Base-by-base conservation (phyloP, 108 stramenopile genomes). In the Cyclotella cryptica region DNA sequence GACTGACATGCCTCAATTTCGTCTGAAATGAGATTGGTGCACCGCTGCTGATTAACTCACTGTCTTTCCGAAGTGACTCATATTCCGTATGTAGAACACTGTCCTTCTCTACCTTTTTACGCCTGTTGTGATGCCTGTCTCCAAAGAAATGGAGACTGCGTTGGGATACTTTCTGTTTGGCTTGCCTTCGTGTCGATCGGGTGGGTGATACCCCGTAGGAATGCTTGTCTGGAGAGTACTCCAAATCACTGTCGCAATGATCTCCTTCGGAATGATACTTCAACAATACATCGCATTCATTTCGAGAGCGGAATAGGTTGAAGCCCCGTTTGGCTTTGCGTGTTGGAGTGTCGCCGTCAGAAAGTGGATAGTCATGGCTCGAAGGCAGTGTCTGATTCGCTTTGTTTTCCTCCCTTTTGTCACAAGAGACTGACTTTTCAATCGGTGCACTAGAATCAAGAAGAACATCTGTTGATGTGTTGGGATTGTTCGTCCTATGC, bases 201-300 rank as follows among this genome's bases (percentile, higher is more conserved):
- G 6, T 35, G 2, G 35, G 35, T 35, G 35, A 5, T 6, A 35
- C 35, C 35, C 6, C 35, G 35, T 5, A 2, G 35, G 35, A 5
- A 30, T 62, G 60, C 11, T 60, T 58, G 8, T 59, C 35, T 28
- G 42, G 41, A 13, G 55, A 43, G 51, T 27, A 13, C 30, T 78
- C 77, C 62, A 47, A 70, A 3, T 70, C 69, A 66, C 41, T 71
- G 43, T 71, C 63, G 11, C 64, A 65, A 65, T 42, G 42, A 42
- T 78, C 69, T 63, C 77, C 77, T 65, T 71, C 70, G 18, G 77
- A 78, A 46, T 71, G 41, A 27, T 64, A 76, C 18, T 29, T 26
- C 40, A 41, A 41, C 43, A 41, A 41, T 17, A 22, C 65, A 18
- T 22, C 65, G 43, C 0, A n/a, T 27, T 17, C 28, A 63, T 5